Percentiles rank a stretch among this genome's conserved stretches.
These are phyloP conservation scores for Cladobotryum mycophilum DNA, from an alignment of 2,329 filamentous ascomycete species.

Conservation along the genomic window DNA sequence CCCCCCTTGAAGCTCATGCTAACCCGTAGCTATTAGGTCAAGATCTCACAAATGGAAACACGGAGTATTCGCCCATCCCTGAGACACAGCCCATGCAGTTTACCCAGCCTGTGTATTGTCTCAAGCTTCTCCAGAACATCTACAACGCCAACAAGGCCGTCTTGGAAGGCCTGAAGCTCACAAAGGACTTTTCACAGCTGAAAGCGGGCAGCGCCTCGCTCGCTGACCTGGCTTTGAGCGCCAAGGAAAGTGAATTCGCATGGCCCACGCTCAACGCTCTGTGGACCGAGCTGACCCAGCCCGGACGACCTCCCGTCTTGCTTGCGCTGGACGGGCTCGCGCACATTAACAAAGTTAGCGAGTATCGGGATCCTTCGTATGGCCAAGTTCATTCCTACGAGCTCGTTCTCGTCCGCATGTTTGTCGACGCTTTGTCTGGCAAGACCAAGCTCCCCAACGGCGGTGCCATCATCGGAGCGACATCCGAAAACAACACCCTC, in stretches of 20 bases:
- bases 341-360: constrained; percentile 72
- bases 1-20: neutral
- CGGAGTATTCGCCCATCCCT: constrained; percentile 68
- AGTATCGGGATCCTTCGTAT: constrained; percentile 66
- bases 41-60: constrained; percentile 73
- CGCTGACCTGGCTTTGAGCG: constrained; percentile 61
- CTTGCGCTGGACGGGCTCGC: constrained; percentile 72
- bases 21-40: constrained; percentile 43
- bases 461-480: constrained; percentile 70
- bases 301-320: constrained; percentile 54
- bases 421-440: constrained; percentile 65
- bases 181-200: constrained; percentile 38
- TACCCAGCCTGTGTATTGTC: constrained; percentile 70
- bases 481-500: constrained; percentile 64
- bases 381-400: constrained; percentile 81
- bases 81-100: constrained; percentile 56
- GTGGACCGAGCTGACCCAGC: constrained; percentile 67
- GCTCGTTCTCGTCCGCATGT: constrained; percentile 67
- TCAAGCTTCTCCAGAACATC: constrained; percentile 68
- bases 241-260: constrained; percentile 68
- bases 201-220: constrained; percentile 58
- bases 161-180: constrained; percentile 46
- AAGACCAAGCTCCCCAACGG: constrained; percentile 58
- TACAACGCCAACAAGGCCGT: constrained; percentile 63
- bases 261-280: constrained; percentile 77